Percentiles rank a stretch among this genome's conserved stretches.
Conservation (phyloP, 257 asterid genomes). For the Forsythia suspensa region DNA sequence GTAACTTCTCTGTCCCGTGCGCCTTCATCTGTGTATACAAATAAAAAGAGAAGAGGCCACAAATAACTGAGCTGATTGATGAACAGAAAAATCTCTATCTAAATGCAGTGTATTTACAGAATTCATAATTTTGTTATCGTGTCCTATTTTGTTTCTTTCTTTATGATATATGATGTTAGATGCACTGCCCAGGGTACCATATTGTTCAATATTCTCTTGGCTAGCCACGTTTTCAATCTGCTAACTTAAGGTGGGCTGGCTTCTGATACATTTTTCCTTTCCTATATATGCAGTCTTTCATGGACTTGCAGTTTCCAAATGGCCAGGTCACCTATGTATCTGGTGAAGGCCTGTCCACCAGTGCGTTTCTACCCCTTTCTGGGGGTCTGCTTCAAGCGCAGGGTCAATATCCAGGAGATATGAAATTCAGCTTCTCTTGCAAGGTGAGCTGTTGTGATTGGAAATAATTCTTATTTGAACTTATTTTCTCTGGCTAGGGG, state of each 20-base stretch:
- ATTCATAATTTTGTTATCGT: neutral
- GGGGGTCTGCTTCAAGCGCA: constrained; percentile 98
- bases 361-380: constrained; percentile 79
- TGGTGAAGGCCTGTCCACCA: constrained; percentile 92
- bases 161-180: neutral
- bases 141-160: neutral
- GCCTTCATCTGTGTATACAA: neutral
- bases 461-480: neutral
- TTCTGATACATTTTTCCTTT: constrained; percentile 8
- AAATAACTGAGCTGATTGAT: neutral
- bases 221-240: neutral
- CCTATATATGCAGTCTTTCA: constrained; percentile 67
- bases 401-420: constrained; percentile 97
- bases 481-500: neutral
- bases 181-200: neutral
- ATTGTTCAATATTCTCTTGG: neutral
- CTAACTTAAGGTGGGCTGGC: neutral
- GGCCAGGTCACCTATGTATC: constrained; percentile 91
- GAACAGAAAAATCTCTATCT: neutral
- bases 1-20: neutral
- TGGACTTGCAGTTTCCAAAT: constrained; percentile 97
- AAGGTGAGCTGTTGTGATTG: constrained; percentile 53
- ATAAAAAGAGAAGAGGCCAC: neutral
- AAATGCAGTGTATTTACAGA: neutral
- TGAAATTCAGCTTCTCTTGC: constrained; percentile 93